Evolutionary conservation across 768 basidiomycete genomes (phyloP).

Genomic region (Pleurotus tuber-regium): DNA sequence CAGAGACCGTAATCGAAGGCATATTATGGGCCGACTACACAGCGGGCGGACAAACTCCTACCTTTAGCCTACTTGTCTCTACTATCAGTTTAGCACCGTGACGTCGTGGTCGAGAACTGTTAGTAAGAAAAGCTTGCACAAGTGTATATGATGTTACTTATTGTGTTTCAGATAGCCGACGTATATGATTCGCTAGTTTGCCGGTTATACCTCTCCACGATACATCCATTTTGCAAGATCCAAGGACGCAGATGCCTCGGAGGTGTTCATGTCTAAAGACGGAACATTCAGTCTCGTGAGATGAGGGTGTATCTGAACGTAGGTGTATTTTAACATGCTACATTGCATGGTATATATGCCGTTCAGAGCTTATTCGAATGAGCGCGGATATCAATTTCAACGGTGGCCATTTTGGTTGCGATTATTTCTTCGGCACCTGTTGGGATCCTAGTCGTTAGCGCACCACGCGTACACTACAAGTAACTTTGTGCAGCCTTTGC

Average conservation of each 20-base stretch:
- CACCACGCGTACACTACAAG: too few relatives aligned
- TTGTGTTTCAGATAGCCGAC: constrained; percentile 77
- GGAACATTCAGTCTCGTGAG: neutral
- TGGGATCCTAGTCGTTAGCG: too few relatives aligned
- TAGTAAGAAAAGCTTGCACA: neutral
- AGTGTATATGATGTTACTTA: constrained; percentile 34
- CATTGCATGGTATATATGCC: neutral
- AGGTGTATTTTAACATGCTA: constrained; percentile 23
- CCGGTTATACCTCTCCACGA: constrained; percentile 66
- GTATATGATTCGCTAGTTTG: constrained; percentile 66
- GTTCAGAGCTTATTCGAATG: constrained; percentile 55
- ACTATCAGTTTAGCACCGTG: constrained; percentile 71
- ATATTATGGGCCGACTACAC: too few relatives aligned
- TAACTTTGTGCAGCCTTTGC: too few relatives aligned
- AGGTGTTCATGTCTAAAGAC: constrained; percentile 64
- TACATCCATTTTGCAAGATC: constrained; percentile 76
- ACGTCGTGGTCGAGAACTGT: neutral
- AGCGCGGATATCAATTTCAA: constrained; percentile 72
- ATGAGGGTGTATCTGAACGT: constrained; percentile 24
- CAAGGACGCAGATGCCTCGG: constrained; percentile 65
- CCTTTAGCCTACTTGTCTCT: too few relatives aligned
- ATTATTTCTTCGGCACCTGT: too few relatives aligned
- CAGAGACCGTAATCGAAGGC: too few relatives aligned
- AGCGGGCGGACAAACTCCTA: too few relatives aligned
- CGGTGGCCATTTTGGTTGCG: constrained; percentile 56